Base-by-base conservation (phyloP, 768 basidiomycete species). In the Mycena filopes region DNA sequence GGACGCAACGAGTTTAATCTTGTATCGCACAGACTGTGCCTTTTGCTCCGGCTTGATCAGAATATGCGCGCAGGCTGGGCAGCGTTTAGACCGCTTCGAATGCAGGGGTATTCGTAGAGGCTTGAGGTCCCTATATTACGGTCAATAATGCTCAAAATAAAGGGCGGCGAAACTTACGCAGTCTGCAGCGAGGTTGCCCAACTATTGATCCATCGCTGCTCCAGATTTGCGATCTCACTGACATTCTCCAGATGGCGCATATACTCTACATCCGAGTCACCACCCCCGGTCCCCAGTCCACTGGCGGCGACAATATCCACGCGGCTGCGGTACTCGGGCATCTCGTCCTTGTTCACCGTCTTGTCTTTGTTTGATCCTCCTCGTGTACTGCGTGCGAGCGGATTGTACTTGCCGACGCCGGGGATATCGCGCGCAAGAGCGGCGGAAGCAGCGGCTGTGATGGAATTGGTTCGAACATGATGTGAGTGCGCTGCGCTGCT, bases 11-110 rank as follows among this genome's bases (percentile, higher is more conserved):
- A 99, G 89, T 78, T 99, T 99, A 79, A 99, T 98, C 80, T 98
- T 98, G 84, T 91, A 98, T 20, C 95, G 88, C 40, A 93, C 91
- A 20, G 94, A 95, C 70, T 95, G 94, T 0, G 96, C 92, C 75
- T 99, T 99, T 73, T 96, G 93, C 76, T 99, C 98, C 4, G 98
- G 98, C 75, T 98, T 98, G 79, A 98, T 98, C 67, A 99, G 87
- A 70, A 99, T 98, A 77, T 99, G 97, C 20, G 93, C 90, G 75
- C 98, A 99, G 2, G 84, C 85, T 16, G 95, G 91, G 80, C 98
- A 99, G 5, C 98, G 94, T 78, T 99, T 99, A 4, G 96, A 95
- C 55, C 92, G 88, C 77, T 98, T 99, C 0, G 95, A 93, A 69
- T 93, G 94, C 0, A 99, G 83, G 0, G 95, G 96, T 70, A 98